Conservation (phyloP, 208 protist species). For the Wallacemonas collosoma region DNA sequence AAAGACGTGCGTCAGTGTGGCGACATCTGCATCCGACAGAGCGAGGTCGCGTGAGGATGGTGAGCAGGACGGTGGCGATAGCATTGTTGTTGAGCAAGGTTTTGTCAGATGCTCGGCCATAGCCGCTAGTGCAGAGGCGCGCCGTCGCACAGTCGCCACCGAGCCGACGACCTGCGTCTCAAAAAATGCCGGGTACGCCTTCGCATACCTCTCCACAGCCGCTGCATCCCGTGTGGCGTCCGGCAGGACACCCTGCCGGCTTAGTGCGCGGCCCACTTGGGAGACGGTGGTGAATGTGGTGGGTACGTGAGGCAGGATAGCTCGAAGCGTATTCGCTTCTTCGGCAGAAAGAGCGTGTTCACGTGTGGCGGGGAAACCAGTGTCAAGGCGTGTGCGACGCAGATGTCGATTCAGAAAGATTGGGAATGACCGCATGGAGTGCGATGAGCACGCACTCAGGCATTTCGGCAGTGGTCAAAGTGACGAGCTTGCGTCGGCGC, state of each 20-base stretch:
- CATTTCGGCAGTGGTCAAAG: too few species aligned
- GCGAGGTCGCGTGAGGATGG: neutral
- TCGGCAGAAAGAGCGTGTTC: neutral
- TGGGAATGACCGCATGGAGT: neutral
- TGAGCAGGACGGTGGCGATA: slow-evolving; percentile 1
- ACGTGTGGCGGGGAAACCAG: neutral
- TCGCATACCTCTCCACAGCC: neutral
- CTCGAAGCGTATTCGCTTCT: neutral
- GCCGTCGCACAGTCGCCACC: slow-evolving; percentile 9
- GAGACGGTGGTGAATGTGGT: slow-evolving; percentile 44
- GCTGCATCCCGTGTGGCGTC: neutral
- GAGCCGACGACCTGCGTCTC: neutral
- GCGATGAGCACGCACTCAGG: neutral
- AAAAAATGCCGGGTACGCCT: slow-evolving; percentile 4
- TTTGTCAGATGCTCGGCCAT: neutral
- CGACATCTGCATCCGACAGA: neutral
- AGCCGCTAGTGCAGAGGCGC: slow-evolving; percentile 13
- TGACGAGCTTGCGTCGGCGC: too few species aligned
- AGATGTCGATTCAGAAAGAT: neutral
- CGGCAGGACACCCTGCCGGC: neutral
- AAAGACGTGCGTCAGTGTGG: slow-evolving; percentile 36
- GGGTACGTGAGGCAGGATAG: slow-evolving; percentile 21
- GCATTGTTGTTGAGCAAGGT: slow-evolving; percentile 4
- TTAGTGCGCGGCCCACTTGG: slow-evolving; percentile 35
- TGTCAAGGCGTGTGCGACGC: neutral